Base-by-base conservation (phyloP, 139 green algal species). In the Chlamydomonas sp. region DNA sequence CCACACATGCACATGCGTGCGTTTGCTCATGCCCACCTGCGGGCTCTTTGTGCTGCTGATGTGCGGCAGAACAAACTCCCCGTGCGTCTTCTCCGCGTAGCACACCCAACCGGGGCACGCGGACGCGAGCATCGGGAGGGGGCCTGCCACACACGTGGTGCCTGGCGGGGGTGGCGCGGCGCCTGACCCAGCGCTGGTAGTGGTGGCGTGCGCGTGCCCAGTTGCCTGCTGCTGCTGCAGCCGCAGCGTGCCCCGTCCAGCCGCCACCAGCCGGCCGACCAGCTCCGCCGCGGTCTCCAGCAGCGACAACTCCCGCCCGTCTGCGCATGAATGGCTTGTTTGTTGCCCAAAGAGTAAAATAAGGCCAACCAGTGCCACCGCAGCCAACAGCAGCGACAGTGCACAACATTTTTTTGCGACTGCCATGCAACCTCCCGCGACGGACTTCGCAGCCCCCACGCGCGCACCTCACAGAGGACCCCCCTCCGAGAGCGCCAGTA, bases 31-130 rank as follows among this genome's bases (percentile, higher is more conserved):
- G 16, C 39, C 5, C 26, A 71, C 39, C 81, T 96, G 86, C 20
- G 93, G 89, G 77, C 89, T 97, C 65, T 94, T 96, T 26, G 83
- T 75, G 2, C 78, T 83, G 69, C 81, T 85, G 16, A 98, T 88
- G 85, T 95, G 73, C 0, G 88, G 93, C 75, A 98, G 79, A 28
- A 95, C 80, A 26, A 84, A 82, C 1, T 79, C 72, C 20, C 88
- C 89, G 31, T 97, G 93, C 0, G 93, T 96, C 81, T 99, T 99
- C 75, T 99, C 95, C 20, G 93, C 95, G 73, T 98, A 99, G 77
- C 92, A 98, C 58, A 99, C 87, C 95, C 95, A 99, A 8, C 94
- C 94, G 70, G 92, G 92, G 76, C 92, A 97, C 13, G 91, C 84
- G 31, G 89, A 96, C 0, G 90, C 86, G 22, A 97, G 76, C 85